These are phyloP conservation scores for Castanea mollissima DNA, from an alignment of 306 rosid genomes.

Conservation along the genomic window DNA sequence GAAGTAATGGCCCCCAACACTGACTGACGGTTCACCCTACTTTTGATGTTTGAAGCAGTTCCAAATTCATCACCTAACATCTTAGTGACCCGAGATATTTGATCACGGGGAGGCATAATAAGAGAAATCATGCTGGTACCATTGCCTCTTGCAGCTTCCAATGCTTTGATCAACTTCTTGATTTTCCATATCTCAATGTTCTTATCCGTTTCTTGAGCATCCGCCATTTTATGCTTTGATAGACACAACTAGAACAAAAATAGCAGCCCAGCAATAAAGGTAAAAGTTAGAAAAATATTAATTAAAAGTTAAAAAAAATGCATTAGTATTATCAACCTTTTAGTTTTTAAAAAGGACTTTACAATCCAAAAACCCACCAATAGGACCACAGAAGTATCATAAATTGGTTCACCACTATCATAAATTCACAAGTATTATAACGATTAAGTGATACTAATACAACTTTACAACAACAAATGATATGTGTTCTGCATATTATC, in stretches of 20 bases:
- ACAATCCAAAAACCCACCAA: neutral
- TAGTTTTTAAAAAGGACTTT: neutral
- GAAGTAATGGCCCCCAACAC: constrained; percentile 10
- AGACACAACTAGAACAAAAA: neutral
- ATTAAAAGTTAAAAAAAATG: neutral
- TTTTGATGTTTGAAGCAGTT: constrained; percentile 12
- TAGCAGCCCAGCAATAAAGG: neutral
- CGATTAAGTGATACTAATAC: neutral
- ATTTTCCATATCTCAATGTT: constrained; percentile 11
- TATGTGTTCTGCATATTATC: neutral
- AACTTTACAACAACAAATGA: neutral
- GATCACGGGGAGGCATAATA: constrained; percentile 8
- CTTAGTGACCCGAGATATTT: constrained; percentile 6
- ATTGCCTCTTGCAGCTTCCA: constrained; percentile 10
- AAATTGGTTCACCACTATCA: neutral
- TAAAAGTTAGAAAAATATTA: neutral
- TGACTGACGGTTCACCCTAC: constrained; percentile 8
- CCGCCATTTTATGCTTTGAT: neutral
- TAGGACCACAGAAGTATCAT: neutral
- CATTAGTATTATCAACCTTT: neutral
- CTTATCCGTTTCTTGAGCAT: constrained; percentile 7
- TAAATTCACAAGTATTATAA: neutral
- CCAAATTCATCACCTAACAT: constrained; percentile 11
- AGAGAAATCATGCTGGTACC: constrained; percentile 15
- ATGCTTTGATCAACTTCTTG: constrained; percentile 4